Base-by-base conservation (phyloP, 108 stramenopile genomes). In the Phaeodactylum tricornutum region DNA sequence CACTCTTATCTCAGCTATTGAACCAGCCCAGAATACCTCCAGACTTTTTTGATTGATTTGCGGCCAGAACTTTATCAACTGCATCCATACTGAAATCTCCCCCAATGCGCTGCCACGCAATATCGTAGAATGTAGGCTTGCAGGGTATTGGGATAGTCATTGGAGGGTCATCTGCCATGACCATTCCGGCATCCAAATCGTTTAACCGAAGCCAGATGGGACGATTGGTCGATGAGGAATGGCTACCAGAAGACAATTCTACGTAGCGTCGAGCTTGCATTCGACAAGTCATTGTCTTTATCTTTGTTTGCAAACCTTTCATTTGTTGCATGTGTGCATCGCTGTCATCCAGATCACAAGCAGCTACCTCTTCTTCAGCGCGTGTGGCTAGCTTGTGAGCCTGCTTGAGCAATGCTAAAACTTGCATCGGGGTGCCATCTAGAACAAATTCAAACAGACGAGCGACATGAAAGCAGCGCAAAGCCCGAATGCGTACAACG, bases 101-200 rank as follows among this genome's bases (percentile, higher is more conserved):
- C n/a, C n/a, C n/a, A 1, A 80, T 64, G 44, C 82, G 63, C 43
- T 71, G 62, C 43, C 64, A 71, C 2, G 82, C 87, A 37, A 84
- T 59, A 62, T 88, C 87, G 64, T 74, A 84, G 49, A 88, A 88
- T 6, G 64, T 70, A 21, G 80, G 80, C 42, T 84, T 84, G 55
- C 73, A 81, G 19, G 74, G 74, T 29, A 75, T 64, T 0, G 65
- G 64, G 34, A 78, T 63, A 0, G 60, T 60, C 33, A 78, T 63
- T 8, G 60, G 62, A 40, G 59, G 50, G 21, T 62, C 21, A 16
- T 53, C 62, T 3, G 49, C 60, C 26, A 71, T 33, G 8, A 47
- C 34, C 1, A 44, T 45, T 22, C 79, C 79, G 21, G 66, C 63
- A 64, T 88, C 80, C 24, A 63, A 59, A 28, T 84, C 82, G 28